Base-by-base conservation (phyloP, 2,329 filamentous ascomycete species). In the Raffaelea deltoideospora region DNA sequence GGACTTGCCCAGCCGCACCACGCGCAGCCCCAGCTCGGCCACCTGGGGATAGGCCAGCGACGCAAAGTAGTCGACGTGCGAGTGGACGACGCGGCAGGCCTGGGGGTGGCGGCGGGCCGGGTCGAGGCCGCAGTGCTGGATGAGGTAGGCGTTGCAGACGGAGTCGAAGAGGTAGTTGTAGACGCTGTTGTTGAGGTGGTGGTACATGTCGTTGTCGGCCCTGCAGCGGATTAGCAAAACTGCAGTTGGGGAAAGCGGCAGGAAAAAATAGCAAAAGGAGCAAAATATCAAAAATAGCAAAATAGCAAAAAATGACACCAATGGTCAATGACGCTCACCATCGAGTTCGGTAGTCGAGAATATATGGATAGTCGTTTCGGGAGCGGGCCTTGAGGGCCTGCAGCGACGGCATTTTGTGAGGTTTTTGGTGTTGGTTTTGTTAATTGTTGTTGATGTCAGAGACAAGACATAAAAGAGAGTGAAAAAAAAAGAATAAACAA, bases 131-230 rank as follows among this genome's bases (percentile, higher is more conserved):
- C 84, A 92, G 49, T 82, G 65, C 35, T 78, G 65, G 43, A 93
- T 85, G 15, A 96, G 71, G 55, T 90, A 96, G 34, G 79, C 70
- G 57, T 95, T 96, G 53, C 93, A 76, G 40, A 93, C 73, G 1
- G 83, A 87, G 61, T 96, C 88, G 55, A 93, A 77, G 68, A 92
- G 67, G 43, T 81, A 79, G 49, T 82, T 82, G 58, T 94, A 94
- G 37, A 90, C 69, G 29, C 77, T 81, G 53, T 93, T 94, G 61
- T 94, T 94, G 66, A 93, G 75, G 54, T 96, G 88, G 42, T 83
- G 70, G 57, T 90, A 94, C 82, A 92, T 90, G 61, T 94, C 86
- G 53, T 93, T 93, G 58, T 94, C 86, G 54, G 74, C 77, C 84
- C 84, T 87, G 42, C n/a, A n/a, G n/a, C 1, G 4, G 9, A 21